Percentiles rank a stretch among this genome's conserved stretches.
Conservation (phyloP, 495 filamentous ascomycete species). For the Viridothelium virens region DNA sequence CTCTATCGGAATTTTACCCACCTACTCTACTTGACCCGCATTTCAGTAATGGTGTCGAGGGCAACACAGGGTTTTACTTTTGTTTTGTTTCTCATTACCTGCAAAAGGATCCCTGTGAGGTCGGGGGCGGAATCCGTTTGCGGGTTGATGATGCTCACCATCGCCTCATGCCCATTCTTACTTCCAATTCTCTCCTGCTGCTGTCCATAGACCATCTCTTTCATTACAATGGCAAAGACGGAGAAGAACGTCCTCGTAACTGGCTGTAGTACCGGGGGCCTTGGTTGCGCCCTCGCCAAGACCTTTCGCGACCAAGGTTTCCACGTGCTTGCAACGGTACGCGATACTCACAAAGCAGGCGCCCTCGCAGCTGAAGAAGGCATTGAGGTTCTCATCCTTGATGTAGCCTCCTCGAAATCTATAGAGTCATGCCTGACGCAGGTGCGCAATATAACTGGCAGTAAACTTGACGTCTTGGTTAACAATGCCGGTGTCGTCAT, state of each 20-base stretch:
- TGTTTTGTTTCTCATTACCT: not conserved
- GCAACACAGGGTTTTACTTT: not conserved
- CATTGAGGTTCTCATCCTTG: conserved; percentile 33
- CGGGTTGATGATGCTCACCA: not conserved
- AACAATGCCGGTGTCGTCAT: conserved; percentile 21
- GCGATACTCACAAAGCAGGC: conserved; percentile 38
- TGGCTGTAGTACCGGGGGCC: conserved; percentile 41
- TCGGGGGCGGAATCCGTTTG: not conserved
- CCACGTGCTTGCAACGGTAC: conserved; percentile 42
- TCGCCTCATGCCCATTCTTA: not conserved
- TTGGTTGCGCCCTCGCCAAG: conserved; percentile 39
- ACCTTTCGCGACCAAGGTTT: conserved; percentile 34
- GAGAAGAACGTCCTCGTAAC: conserved; percentile 36
- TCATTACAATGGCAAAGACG: not conserved
- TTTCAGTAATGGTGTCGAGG: not conserved
- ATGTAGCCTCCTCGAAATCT: conserved; percentile 34
- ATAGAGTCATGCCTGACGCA: conserved; percentile 21
- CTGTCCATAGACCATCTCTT: not conserved
- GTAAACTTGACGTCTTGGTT: conserved; percentile 16
- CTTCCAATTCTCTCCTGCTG: not conserved
- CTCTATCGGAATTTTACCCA: not conserved
- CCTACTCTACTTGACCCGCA: not conserved
- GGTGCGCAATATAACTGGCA: conserved; percentile 10
- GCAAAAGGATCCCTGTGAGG: not conserved
- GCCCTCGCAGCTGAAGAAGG: conserved; percentile 21